Base-by-base conservation (phyloP, 2,329 filamentous ascomycete species). In the Sporothrix brasiliensis region DNA sequence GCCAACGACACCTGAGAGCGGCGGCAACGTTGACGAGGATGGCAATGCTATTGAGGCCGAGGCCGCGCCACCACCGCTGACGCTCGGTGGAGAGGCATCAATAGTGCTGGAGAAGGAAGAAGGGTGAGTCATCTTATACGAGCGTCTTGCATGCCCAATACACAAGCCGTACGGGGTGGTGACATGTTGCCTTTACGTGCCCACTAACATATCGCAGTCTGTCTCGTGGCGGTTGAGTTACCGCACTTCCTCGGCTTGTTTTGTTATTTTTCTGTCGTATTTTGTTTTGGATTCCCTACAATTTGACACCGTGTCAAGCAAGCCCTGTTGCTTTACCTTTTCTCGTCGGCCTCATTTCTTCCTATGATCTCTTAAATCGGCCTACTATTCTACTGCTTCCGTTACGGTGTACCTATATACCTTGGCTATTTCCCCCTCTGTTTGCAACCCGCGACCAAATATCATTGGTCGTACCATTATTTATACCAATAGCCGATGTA, bases 1-100 rank as follows among this genome's bases (percentile, higher is more conserved):
- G 24, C 73, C 63, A 34, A 76, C 76, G 69, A 76, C 75, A 47
- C 77, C 74, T 27, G 76, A 77, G 58, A 75, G 74, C 52, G 75
- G 73, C 63, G 78, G 74, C 44, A 63, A 68, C 54, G 68, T 58
- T n/a, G 71, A 69, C 68, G 63, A 56, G 39, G 53, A 56, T 21
- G 69, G 70, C 73, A 39, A 70, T 56, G 19, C 66, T 34, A 47
- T 65, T 6, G 61, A 65, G 34, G 70, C 72, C 70, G 73, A 68
- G 49, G 50, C 49, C 1, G 65, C 49, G 21, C 50, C 49, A n/a
- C 30, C 65, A 16, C 49, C 65, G 21, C 65, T 19, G n/a, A 61
- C 30, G 0, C 39, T 66, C 3, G 63, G 44, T 14, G 53, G 24
- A 13, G 60, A 69, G 30, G 69, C 39, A 52, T 27, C 53, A 13